Evolutionary conservation across 192 early-diverging fungal species (phyloP), one percentile per base, ranked within the genome.

Genomic region (Coemansia guatemalensis): DNA sequence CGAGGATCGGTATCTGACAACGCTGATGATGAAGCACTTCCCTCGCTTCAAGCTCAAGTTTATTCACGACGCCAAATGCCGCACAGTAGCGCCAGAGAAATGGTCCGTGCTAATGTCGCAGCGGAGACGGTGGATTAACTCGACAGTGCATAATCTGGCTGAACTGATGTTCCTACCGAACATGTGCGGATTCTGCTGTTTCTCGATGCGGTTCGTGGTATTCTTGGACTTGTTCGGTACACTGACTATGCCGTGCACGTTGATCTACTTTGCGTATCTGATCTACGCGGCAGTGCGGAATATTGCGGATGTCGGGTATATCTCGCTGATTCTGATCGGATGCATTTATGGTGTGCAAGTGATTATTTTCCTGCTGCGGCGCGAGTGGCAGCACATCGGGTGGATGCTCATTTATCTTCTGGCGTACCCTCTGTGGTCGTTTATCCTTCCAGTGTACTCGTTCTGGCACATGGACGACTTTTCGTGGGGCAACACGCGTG

Each of bases 381-480:
- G 89, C 41, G 86, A 91, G 64, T 89, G 88, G 88, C 88, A 89
- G 58, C 87, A 91, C 56, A 82, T 91, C 53, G 89, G 89, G 9
- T 90, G 90, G 90, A 91, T 91, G 90, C 69, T 89, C 41, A 88
- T 91, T 56, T 97, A 97, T 73, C 83, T 97, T 17, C 66, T 93
- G 2, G 91, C 91, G 6, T 91, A 93, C 53, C 95, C 96, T 6
- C 74, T 97, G 20, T 98, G 92, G 69, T 91, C 89, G 5, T 92
- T 94, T 59, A 89, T 92, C 60, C 86, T 98, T 48, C 96, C 96
- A 2, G 69, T 98, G 27, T 98, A 98, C 74, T 87, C 95, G n/a
- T 97, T 98, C 87, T 96, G 94, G 95, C 94, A 97, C 81, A 93
- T 96, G 85, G 95, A 97, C 60, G 95, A 97, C 62, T 98, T 98